These are phyloP conservation scores for Gossypioides kirkii DNA, from an alignment of 345 rosid species.

Conservation along the genomic window DNA sequence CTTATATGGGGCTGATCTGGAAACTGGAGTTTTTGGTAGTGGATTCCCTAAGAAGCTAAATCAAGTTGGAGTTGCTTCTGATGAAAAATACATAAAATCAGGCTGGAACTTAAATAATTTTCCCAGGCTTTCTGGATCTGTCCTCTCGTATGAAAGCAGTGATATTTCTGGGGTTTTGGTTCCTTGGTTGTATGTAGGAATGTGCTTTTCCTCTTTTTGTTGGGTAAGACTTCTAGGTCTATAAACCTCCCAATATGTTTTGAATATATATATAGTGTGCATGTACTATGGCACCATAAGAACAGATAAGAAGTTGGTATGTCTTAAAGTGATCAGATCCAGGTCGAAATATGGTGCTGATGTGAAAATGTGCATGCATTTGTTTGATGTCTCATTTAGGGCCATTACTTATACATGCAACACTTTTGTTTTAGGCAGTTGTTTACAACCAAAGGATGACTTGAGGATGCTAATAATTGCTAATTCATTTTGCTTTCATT, in stretches of 20 bases:
- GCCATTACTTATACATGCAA: background rate
- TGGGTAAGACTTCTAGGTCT: constrained; percentile 59
- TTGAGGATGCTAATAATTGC: constrained; percentile 11
- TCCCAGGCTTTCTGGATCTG: constrained; percentile 88
- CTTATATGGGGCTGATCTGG: constrained; percentile 96
- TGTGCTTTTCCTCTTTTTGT: constrained; percentile 99
- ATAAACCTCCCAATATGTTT: background rate
- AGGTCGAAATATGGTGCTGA: background rate
- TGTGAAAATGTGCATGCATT: background rate
- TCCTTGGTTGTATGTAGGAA: constrained; percentile 97
- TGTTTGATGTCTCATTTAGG: background rate
- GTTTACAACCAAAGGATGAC: constrained; percentile 1
- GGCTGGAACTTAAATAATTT: constrained; percentile 99
- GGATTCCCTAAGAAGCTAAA: constrained; percentile 71
- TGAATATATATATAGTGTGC: background rate
- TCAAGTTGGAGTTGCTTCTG: constrained; percentile 35
- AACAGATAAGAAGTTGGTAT: background rate
- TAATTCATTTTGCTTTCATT: background rate
- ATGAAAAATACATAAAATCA: constrained; percentile 63
- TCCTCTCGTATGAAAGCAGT: constrained; percentile 78
- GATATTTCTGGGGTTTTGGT: constrained; percentile 97
- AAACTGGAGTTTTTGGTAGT: constrained; percentile 93
- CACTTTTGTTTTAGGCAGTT: background rate
- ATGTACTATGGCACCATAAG: background rate
- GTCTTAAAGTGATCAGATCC: background rate